Percentiles rank a stretch among this genome's conserved stretches.
These are phyloP conservation scores for Phytophthora nicotianae DNA, from an alignment of 352 stramenopile genomes.

Conservation along the genomic window DNA sequence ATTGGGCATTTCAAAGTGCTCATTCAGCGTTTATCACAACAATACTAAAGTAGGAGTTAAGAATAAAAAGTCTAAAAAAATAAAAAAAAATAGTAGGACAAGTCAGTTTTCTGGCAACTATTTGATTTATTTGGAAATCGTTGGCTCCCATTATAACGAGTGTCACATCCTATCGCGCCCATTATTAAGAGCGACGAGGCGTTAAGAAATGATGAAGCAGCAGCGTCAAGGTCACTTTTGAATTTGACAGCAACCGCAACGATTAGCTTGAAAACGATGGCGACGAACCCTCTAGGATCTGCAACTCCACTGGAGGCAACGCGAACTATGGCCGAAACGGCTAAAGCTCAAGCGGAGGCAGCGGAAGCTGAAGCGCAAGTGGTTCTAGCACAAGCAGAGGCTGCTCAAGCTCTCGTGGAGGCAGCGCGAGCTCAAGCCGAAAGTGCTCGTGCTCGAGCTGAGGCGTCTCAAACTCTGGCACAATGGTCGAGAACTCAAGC, in stretches of 20 bases:
- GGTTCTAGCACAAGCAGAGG: constrained; percentile 33
- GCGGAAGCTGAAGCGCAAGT: constrained; percentile 28
- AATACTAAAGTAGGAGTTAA: too few species aligned
- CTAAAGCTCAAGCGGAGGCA: constrained; percentile 29
- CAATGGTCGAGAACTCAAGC: constrained; percentile 22
- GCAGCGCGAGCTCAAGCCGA: constrained; percentile 28
- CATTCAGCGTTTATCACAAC: too few species aligned
- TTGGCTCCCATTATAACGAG: background rate
- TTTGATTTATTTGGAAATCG: too few species aligned
- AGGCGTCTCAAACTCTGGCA: constrained; percentile 22
- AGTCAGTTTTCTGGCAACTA: too few species aligned
- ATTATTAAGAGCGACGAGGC: background rate
- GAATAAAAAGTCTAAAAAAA: too few species aligned
- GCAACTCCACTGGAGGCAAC: constrained; percentile 15
- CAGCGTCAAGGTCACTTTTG: background rate
- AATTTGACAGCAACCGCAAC: background rate
- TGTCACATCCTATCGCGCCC: background rate
- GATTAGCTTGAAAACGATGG: background rate
- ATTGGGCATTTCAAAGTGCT: constrained; percentile 12
- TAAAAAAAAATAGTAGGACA: too few species aligned
- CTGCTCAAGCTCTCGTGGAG: constrained; percentile 23
- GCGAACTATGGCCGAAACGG: constrained; percentile 19
- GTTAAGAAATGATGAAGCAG: background rate
- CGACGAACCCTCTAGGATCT: constrained; percentile 12
- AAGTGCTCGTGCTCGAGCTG: constrained; percentile 19